Percentiles rank a stretch among this genome's conserved stretches.
Conservation (phyloP, 176 grass and related monocot genomes). For the Eragrostis nindensis region DNA sequence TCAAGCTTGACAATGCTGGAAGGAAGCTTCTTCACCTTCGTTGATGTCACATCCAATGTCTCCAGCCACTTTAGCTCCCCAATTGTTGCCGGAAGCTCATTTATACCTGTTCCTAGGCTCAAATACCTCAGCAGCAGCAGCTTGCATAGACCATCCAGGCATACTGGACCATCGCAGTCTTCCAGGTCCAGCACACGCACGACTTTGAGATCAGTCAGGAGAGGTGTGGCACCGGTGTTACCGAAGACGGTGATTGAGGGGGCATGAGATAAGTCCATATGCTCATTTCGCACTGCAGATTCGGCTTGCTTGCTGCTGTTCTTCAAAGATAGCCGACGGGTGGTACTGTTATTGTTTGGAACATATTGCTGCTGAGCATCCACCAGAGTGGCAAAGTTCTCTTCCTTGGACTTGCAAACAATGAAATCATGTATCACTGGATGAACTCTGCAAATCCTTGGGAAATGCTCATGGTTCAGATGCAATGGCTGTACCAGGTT, state of each 20-base stretch:
- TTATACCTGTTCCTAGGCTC: conserved; percentile 42
- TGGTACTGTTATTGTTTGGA: neutral
- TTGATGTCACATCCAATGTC: conserved; percentile 55
- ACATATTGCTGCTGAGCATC: conserved; percentile 21
- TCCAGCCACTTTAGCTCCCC: conserved; percentile 46
- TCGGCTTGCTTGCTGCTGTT: conserved; percentile 20
- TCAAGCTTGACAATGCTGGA: conserved; percentile 23
- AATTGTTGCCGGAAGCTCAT: conserved; percentile 33
- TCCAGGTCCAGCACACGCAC: conserved; percentile 53
- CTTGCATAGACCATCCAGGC: conserved; percentile 36
- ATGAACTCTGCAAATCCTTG: conserved; percentile 37
- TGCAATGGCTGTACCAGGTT: conserved; percentile 33
- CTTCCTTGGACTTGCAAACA: conserved; percentile 46
- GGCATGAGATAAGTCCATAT: conserved; percentile 42
- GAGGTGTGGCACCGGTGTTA: neutral
- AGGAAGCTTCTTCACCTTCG: conserved; percentile 46
- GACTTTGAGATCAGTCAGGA: conserved; percentile 20
- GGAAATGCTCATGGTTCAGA: conserved; percentile 16
- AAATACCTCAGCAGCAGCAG: conserved; percentile 51
- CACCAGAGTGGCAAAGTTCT: conserved; percentile 47
- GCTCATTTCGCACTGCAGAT: neutral
- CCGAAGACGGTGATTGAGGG: conserved; percentile 42
- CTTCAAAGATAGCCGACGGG: conserved; percentile 44
- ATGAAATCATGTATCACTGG: conserved; percentile 52
- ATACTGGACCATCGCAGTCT: conserved; percentile 32